Evolutionary conservation across 257 asterid species (phyloP), one percentile per base, ranked within the genome.

Genomic region (Plantago ovata): DNA sequence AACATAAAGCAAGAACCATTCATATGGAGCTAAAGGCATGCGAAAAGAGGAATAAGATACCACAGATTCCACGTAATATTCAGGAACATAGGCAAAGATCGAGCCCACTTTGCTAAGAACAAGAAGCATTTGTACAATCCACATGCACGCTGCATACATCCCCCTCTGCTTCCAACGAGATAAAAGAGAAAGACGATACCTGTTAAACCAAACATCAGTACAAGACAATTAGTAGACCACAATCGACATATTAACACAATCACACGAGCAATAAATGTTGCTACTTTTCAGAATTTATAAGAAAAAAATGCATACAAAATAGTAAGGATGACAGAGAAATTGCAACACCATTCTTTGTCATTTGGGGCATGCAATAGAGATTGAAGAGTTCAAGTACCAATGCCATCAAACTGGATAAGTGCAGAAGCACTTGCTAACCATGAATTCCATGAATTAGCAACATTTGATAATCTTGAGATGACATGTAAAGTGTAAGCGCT

Each of bases 121-220:
- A 21, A 91, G 77, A 75, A 91, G 93, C 69, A 91, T 72, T 62
- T 91, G 98, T 39, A 85, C 96, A 64, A 85, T 77, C 96, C 96
- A 91, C 93, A 87, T 78, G 87, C 98, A 91, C 3, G 86, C 52
- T 7, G 94, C 96, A 50, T 87, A 91, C 85, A 87, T 80, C 61
- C 96, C 98, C 77, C 96, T 85, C 78, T 83, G 98, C 81, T 87
- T 91, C 96, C 96, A 91, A 61, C 82, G 88, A 54, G 95, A 81
- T 66, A 83, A 81, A 59, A 91, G 85, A 57, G 94, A 85, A 32
- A 80, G 70, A 40, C 98, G 96, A 54, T 78, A 87, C 98, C 98
- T 91, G 81, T 79, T 64, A 71, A 61, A 52, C 59, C 59, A 9
- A 66, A 64, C 51, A 61, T 21, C 44, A 14, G 47, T 47, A n/a